phyloP scores from a whole-genome alignment of 176 grass and related monocot genomes.

The Raddia distichophylla region DNA sequence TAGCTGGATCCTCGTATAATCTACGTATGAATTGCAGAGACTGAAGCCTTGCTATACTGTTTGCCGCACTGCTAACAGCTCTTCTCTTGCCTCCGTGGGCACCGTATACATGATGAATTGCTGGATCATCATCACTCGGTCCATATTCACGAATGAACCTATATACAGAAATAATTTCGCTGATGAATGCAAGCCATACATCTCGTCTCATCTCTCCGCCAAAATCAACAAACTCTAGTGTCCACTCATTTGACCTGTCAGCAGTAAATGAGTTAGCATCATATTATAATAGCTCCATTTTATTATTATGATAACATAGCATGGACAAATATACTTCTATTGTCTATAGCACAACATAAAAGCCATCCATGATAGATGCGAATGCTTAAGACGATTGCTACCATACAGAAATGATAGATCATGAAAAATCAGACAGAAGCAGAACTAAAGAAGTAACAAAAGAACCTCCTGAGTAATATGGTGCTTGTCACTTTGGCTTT shows the following conservation, averaged over 20 bases:
- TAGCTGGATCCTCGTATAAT: conserved; percentile 80
- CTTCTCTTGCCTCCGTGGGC: conserved; percentile 76
- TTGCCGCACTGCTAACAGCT: conserved; percentile 73
- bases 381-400: conserved; percentile 35
- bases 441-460: conserved; percentile 4
- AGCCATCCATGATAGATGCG: neutral
- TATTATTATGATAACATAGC: conserved; percentile 31
- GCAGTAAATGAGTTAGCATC: conserved; percentile 39
- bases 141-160: conserved; percentile 87
- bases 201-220: conserved; percentile 89
- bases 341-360: conserved; percentile 5
- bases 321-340: conserved; percentile 1
- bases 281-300: conserved; percentile 11
- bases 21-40: conserved; percentile 87
- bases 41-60: conserved; percentile 93
- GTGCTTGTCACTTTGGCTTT: neutral
- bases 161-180: conserved; percentile 84
- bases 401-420: neutral
- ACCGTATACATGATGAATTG: conserved; percentile 79
- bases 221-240: conserved; percentile 99
- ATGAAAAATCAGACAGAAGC: neutral
- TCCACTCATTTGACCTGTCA: conserved; percentile 80
- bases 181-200: conserved; percentile 87
- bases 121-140: conserved; percentile 72
- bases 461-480: conserved; percentile 2